Evolutionary conservation across 2,329 filamentous ascomycete species (phyloP).

Genomic region (Trichoderma koningii): DNA sequence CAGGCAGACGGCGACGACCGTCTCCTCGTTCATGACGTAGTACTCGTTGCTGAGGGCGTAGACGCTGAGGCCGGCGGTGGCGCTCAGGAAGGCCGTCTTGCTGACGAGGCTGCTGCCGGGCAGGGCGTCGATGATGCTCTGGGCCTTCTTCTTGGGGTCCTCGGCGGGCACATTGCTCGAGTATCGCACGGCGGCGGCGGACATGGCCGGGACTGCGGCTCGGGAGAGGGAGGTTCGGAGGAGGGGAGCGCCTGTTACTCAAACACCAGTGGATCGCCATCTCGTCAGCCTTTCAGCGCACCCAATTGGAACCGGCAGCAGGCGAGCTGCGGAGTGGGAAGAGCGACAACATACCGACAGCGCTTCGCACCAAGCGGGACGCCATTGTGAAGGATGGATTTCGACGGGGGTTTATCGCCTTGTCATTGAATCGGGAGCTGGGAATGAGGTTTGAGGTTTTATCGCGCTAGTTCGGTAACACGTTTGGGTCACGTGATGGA

Average conservation of each 20-base stretch:
- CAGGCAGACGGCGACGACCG: constrained; percentile 89
- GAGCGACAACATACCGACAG: constrained; percentile 71
- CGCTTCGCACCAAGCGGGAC: constrained; percentile 94
- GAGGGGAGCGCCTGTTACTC: constrained; percentile 76
- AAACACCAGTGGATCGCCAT: constrained; percentile 28
- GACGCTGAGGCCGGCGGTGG: constrained; percentile 83
- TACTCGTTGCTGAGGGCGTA: constrained; percentile 99
- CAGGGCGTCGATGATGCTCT: constrained; percentile 89
- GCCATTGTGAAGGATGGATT: constrained; percentile 77
- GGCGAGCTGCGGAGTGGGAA: constrained; percentile 24
- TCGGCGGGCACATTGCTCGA: constrained; percentile 77
- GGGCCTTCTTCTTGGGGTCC: constrained; percentile 95
- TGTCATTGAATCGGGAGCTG: constrained; percentile 49
- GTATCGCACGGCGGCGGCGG: constrained; percentile 67
- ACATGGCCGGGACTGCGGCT: constrained; percentile 68
- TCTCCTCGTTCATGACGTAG: constrained; percentile 99
- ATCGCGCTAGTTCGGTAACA: constrained; percentile 48
- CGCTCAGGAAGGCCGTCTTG: constrained; percentile 97
- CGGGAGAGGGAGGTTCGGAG: constrained; percentile 81
- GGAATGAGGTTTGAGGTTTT: constrained; percentile 55
- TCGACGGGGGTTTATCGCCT: constrained; percentile 55
- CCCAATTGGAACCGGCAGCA: constrained; percentile 36
- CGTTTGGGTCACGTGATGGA: constrained; percentile 42
- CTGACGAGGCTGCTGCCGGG: constrained; percentile 90
- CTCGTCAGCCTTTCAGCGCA: constrained; percentile 29